Evolutionary conservation across 768 basidiomycete genomes (phyloP).

Genomic region (Russula vinacea): DNA sequence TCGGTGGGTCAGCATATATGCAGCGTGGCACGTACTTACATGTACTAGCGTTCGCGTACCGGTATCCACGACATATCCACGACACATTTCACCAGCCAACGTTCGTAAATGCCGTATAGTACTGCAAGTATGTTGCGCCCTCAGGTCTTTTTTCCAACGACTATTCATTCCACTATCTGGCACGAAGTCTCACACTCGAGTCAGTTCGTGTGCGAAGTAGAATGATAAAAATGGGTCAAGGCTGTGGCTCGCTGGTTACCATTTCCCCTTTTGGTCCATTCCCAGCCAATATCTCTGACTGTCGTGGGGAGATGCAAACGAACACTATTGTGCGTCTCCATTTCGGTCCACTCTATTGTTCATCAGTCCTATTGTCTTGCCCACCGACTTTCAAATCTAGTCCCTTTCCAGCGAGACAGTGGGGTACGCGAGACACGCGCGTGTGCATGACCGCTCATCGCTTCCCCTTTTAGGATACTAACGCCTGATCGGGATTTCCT

Average conservation of each 20-base stretch:
- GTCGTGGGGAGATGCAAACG: neutral
- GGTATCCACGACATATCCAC: neutral
- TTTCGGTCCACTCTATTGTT: constrained; percentile 15
- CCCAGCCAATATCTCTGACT: constrained; percentile 1
- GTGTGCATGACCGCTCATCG: neutral
- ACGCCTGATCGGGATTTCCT: constrained; percentile 22
- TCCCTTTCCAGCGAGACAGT: constrained; percentile 8
- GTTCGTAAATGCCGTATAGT: neutral
- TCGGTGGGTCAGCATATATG: neutral
- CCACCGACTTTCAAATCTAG: neutral
- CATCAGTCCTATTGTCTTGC: constrained; percentile 16
- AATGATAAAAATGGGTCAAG: neutral
- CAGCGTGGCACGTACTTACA: constrained; percentile 5
- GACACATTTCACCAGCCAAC: neutral
- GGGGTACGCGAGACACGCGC: constrained; percentile 1
- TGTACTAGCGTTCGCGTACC: neutral
- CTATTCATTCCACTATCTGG: neutral
- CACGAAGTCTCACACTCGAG: constrained; percentile 18
- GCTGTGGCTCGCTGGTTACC: neutral
- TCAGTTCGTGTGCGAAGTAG: constrained; percentile 12
- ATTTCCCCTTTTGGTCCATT: neutral
- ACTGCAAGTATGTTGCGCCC: neutral
- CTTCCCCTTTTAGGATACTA: constrained; percentile 9
- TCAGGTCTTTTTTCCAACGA: neutral
- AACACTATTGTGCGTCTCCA: neutral